A percentile compares a stretch with the other conserved stretches of the same genome.
phyloP scores from a whole-genome alignment of 2,329 filamentous ascomycete genomes.

The Cadophora sp. region DNA sequence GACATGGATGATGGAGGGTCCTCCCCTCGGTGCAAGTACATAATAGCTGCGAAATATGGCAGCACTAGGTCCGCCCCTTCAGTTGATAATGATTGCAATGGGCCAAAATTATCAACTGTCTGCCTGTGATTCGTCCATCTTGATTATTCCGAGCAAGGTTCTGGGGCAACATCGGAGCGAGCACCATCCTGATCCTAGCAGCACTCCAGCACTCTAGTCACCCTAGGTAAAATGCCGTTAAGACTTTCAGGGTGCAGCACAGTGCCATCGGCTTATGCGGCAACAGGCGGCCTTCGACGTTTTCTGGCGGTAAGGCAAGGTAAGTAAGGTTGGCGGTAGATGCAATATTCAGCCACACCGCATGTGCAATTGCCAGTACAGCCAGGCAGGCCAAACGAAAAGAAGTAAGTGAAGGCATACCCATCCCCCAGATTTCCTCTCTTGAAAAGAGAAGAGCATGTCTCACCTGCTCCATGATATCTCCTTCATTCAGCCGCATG shows the following conservation, averaged over 20 bases:
- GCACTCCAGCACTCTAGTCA: neutral
- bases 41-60: slow-evolving; percentile 13
- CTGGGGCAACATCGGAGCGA: slow-evolving; percentile 26
- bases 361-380: too few species aligned
- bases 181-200: slow-evolving; percentile 14
- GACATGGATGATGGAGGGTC: neutral
- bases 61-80: slow-evolving; percentile 5
- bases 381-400: too few species aligned
- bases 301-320: neutral
- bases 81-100: neutral
- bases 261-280: neutral
- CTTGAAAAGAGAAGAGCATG: neutral
- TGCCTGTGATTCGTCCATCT: slow-evolving; percentile 9
- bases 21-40: slow-evolving; percentile 7
- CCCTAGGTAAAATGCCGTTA: neutral
- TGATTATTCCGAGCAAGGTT: neutral
- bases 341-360: neutral
- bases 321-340: neutral
- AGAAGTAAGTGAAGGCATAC: neutral
- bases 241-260: too few species aligned
- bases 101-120: slow-evolving; percentile 25
- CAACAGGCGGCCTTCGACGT: slow-evolving; percentile 10
- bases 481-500: slow-evolving; percentile 12
- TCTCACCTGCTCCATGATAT: slow-evolving; percentile 4
- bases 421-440: neutral